Conservation (phyloP, 805 yeast genomes). For the Yarrowia sp. region DNA sequence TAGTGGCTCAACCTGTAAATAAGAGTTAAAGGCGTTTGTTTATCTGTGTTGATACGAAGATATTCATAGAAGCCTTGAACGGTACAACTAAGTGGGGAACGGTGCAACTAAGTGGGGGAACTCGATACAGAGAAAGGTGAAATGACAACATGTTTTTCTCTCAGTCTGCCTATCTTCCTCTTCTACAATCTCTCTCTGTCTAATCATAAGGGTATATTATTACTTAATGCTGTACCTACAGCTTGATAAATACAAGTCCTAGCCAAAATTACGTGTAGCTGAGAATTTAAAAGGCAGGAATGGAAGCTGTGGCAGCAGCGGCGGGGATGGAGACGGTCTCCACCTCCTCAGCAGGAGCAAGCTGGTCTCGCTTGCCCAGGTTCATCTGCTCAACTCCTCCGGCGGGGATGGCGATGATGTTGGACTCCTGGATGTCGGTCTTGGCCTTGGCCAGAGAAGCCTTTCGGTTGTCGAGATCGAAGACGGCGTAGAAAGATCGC, state of each 20-base stretch:
- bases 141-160: too few relatives aligned
- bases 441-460: constrained; percentile 63
- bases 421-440: constrained; percentile 43
- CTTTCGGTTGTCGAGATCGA: constrained; percentile 64
- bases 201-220: constrained; percentile 4
- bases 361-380: constrained; percentile 25
- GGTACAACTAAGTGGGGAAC: too few relatives aligned
- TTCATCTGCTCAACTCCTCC: constrained; percentile 42
- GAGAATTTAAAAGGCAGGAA: constrained; percentile 25
- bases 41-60: too few relatives aligned
- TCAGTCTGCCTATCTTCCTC: too few relatives aligned
- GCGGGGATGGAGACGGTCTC: constrained; percentile 31
- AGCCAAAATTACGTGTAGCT: neutral
- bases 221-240: constrained; percentile 34
- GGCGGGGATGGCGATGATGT: constrained; percentile 43
- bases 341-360: constrained; percentile 20
- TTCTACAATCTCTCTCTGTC: too few relatives aligned
- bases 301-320: constrained; percentile 37
- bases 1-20: too few relatives aligned
- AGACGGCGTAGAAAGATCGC: constrained; percentile 69
- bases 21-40: too few relatives aligned
- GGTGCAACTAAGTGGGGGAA: too few relatives aligned
- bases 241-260: constrained; percentile 35
- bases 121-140: too few relatives aligned
- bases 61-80: too few relatives aligned